Conservation (phyloP, 164 flowering plant species). For the Liquidambar formosana region DNA sequence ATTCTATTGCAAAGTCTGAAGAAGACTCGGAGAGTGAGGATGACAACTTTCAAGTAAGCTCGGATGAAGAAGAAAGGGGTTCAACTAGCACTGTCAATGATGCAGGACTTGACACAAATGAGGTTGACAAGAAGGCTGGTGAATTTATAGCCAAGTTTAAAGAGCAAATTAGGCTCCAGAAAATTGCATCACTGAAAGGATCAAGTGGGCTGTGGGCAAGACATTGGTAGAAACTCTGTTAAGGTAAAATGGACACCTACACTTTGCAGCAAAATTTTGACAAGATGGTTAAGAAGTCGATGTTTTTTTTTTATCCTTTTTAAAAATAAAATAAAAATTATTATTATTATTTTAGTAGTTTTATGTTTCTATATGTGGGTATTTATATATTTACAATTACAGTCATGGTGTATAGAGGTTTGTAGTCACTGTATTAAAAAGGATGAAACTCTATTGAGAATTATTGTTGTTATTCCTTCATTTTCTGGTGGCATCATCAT, state of each 20-base stretch:
- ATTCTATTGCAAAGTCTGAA: constrained; percentile 26
- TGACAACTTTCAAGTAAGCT: constrained; percentile 19
- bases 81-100: constrained; percentile 4
- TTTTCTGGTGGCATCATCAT: no score
- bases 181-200: constrained; percentile 32
- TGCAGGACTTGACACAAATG: constrained; percentile 27
- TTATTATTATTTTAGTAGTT: no score
- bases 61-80: constrained; percentile 19
- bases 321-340: no score
- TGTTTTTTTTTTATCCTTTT: no score
- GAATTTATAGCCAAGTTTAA: constrained; percentile 66
- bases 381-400: no score
- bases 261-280: not conserved
- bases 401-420: no score
- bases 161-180: constrained; percentile 61
- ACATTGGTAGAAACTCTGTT: constrained; percentile 11
- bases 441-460: no score
- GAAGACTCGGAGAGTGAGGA: constrained; percentile 25
- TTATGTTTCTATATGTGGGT: no score
- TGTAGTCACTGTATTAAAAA: no score
- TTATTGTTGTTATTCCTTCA: no score
- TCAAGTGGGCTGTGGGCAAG: constrained; percentile 27
- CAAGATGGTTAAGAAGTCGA: not conserved
- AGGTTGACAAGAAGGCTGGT: constrained; percentile 63
- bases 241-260: constrained; percentile 20